Conservation (phyloP, 1,139 yeast species). For the Blastobotrys aristatus region DNA sequence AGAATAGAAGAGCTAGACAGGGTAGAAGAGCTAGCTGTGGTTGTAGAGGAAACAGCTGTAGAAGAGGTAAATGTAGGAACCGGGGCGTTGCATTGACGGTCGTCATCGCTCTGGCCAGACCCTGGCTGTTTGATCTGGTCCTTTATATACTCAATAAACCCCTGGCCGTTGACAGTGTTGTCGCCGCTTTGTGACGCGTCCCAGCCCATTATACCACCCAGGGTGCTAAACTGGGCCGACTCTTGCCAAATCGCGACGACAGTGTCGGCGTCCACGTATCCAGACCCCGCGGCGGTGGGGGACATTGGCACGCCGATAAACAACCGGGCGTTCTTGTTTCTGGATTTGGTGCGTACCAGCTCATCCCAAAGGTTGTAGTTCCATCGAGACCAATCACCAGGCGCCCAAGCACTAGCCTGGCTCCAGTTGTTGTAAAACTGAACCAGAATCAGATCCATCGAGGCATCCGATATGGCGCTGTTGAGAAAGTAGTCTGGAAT, state of each 20-base stretch:
- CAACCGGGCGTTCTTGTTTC: constrained; percentile 52
- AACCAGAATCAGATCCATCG: constrained; percentile 77
- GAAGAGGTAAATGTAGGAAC: too few relatives aligned
- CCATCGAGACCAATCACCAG: constrained; percentile 36
- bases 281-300: constrained; percentile 58
- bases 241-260: constrained; percentile 20
- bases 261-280: constrained; percentile 44
- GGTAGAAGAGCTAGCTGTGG: neutral
- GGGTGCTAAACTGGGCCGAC: constrained; percentile 37
- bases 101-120: neutral
- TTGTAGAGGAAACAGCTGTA: too few relatives aligned
- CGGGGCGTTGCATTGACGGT: neutral
- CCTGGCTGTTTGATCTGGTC: neutral
- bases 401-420: constrained; percentile 37
- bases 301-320: constrained; percentile 73
- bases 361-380: constrained; percentile 81
- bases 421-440: constrained; percentile 94
- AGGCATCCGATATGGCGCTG: constrained; percentile 52
- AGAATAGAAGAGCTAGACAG: neutral
- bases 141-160: neutral
- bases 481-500: constrained; percentile 86
- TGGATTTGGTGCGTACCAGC: constrained; percentile 59
- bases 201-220: constrained; percentile 90
- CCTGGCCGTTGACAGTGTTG: constrained; percentile 32
- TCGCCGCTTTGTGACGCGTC: constrained; percentile 81